phyloP scores from a whole-genome alignment of 1,139 yeast genomes.

The Komagataea norvegica region DNA sequence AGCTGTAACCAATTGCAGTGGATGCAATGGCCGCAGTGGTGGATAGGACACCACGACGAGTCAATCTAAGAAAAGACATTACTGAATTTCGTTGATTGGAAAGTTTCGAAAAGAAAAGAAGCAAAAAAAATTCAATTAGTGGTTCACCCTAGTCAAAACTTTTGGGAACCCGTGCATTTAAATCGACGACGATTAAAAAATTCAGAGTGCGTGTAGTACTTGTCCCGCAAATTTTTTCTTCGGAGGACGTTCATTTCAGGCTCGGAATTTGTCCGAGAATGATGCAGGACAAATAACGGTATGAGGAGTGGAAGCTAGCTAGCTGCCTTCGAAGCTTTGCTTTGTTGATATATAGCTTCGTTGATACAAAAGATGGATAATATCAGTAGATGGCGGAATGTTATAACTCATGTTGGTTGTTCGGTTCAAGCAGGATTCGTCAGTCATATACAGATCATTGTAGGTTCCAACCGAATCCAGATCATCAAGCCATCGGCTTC shows the following conservation, averaged over 20 bases:
- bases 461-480: too few relatives aligned
- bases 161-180: neutral
- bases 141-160: neutral
- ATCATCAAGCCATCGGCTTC: too few relatives aligned
- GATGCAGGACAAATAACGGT: too few relatives aligned
- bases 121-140: neutral
- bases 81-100: neutral
- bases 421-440: too few relatives aligned
- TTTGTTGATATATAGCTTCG: too few relatives aligned
- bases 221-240: slow-evolving; percentile 2
- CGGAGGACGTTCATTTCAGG: neutral
- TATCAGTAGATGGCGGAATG: too few relatives aligned
- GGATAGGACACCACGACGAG: slow-evolving; percentile 20
- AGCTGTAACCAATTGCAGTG: slow-evolving; percentile 19
- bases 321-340: too few relatives aligned
- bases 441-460: too few relatives aligned
- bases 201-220: neutral
- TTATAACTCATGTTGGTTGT: too few relatives aligned
- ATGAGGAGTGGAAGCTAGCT: too few relatives aligned
- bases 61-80: slow-evolving; percentile 26
- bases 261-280: neutral
- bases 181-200: neutral
- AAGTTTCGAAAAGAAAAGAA: neutral
- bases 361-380: too few relatives aligned
- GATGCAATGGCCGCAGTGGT: slow-evolving; percentile 23